These are phyloP conservation scores for Tulasnella sp. DNA, from an alignment of 768 basidiomycete genomes.

Conservation along the genomic window DNA sequence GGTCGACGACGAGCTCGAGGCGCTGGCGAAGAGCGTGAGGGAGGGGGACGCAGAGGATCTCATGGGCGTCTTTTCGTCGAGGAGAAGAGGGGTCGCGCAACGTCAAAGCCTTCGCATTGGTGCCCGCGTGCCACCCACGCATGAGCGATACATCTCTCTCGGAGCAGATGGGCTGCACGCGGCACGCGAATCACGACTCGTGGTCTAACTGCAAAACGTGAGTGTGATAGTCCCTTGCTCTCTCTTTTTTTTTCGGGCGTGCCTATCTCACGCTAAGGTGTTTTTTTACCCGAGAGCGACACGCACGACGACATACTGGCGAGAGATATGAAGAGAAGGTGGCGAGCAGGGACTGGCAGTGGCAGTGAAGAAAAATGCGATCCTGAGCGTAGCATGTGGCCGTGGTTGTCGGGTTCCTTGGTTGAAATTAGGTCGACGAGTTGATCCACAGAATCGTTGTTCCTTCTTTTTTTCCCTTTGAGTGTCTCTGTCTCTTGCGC, in stretches of 20 bases:
- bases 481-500: conserved; percentile 1
- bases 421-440: conserved; percentile 12
- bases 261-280: conserved; percentile 11
- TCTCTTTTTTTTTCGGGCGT: background rate
- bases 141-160: conserved; percentile 35
- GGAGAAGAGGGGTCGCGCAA: conserved; percentile 42
- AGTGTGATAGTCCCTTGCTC: background rate
- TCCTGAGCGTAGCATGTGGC: background rate
- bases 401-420: conserved; percentile 2
- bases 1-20: conserved; percentile 58
- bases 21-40: conserved; percentile 30
- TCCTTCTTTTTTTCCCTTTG: conserved; percentile 14
- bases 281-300: conserved; percentile 5
- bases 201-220: conserved; percentile 25
- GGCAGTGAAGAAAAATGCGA: background rate
- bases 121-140: conserved; percentile 27
- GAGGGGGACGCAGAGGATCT: conserved; percentile 30
- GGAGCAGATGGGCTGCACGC: conserved; percentile 40
- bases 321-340: background rate
- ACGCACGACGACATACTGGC: background rate
- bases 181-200: conserved; percentile 26
- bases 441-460: background rate
- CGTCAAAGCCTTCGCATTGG: conserved; percentile 24
- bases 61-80: conserved; percentile 41
- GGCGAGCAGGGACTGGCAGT: background rate